Conservation (phyloP, 768 basidiomycete species). For the Fomitopsis pulvina region DNA sequence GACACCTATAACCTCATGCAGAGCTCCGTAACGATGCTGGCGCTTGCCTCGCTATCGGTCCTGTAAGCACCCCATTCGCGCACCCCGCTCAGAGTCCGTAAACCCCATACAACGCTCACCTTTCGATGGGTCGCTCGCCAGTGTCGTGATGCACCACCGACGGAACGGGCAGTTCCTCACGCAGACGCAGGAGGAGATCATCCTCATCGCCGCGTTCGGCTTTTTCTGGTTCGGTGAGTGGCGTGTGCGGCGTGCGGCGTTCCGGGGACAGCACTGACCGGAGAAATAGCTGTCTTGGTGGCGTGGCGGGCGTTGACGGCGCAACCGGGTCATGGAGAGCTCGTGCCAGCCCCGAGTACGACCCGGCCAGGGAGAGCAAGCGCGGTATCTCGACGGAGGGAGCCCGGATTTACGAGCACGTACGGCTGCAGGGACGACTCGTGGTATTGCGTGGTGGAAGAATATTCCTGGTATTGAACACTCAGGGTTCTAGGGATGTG, state of each 20-base stretch:
- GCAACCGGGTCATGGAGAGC: conserved; percentile 1
- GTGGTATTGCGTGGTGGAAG: conserved; percentile 65
- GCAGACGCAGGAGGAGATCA: conserved; percentile 66
- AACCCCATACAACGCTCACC: not conserved
- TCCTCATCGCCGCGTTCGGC: conserved; percentile 65
- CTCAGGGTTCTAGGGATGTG: too few species aligned
- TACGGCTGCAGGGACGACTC: conserved; percentile 55
- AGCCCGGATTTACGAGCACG: conserved; percentile 27
- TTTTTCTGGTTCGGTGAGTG: conserved; percentile 71
- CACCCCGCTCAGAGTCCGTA: not conserved
- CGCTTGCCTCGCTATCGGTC: conserved; percentile 56
- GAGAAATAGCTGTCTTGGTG: conserved; percentile 33
- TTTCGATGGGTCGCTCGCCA: conserved; percentile 20
- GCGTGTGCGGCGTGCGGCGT: conserved; percentile 3
- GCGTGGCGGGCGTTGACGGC: conserved; percentile 32
- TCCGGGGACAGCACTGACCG: conserved; percentile 13
- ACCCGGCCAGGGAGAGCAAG: conserved; percentile 12
- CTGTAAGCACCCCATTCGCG: conserved; percentile 57
- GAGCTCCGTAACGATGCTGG: conserved; percentile 64
- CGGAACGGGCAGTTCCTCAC: conserved; percentile 55
- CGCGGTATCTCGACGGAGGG: conserved; percentile 5
- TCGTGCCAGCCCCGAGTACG: conserved; percentile 14
- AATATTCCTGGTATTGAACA: conserved; percentile 44
- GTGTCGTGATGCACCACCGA: conserved; percentile 64
- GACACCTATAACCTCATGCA: conserved; percentile 39